phyloP scores from a whole-genome alignment of 495 filamentous ascomycete genomes.

The Penicillium manginii region DNA sequence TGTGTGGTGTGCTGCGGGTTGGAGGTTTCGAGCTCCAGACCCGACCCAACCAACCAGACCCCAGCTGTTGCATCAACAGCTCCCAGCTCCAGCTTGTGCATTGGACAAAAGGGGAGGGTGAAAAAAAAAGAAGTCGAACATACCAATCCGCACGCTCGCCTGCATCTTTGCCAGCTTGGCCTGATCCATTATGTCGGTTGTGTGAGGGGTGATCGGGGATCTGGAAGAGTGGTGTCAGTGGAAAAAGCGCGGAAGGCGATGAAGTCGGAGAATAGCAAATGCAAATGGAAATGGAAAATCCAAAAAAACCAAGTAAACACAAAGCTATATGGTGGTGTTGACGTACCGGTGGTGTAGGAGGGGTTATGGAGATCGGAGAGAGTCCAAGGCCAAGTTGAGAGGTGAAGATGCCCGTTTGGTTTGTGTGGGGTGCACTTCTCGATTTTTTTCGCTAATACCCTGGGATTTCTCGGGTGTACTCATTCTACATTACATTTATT shows the following conservation, averaged over 20 bases:
- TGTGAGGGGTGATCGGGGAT: slow-evolving; percentile 30
- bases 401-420: slow-evolving; percentile 23
- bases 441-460: slow-evolving; percentile 12
- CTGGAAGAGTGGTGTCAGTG: slow-evolving; percentile 15
- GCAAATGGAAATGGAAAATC: background rate
- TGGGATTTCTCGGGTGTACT: too few species aligned
- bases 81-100: slow-evolving; percentile 3
- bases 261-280: background rate
- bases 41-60: background rate
- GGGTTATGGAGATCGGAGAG: slow-evolving; percentile 14
- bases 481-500: too few species aligned
- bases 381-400: slow-evolving; percentile 6
- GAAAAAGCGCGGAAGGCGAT: background rate
- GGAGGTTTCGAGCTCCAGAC: background rate
- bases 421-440: slow-evolving; percentile 27
- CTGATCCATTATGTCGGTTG: slow-evolving; percentile 55
- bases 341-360: slow-evolving; percentile 12
- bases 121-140: slow-evolving; percentile 28
- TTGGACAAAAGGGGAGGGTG: slow-evolving; percentile 8
- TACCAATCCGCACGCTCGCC: slow-evolving; percentile 61
- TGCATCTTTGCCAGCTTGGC: slow-evolving; percentile 62
- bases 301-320: too few species aligned
- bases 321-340: too few species aligned
- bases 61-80: background rate
- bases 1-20: background rate